phyloP scores from a whole-genome alignment of 495 filamentous ascomycete species.

The Penicillium cinerascens region DNA sequence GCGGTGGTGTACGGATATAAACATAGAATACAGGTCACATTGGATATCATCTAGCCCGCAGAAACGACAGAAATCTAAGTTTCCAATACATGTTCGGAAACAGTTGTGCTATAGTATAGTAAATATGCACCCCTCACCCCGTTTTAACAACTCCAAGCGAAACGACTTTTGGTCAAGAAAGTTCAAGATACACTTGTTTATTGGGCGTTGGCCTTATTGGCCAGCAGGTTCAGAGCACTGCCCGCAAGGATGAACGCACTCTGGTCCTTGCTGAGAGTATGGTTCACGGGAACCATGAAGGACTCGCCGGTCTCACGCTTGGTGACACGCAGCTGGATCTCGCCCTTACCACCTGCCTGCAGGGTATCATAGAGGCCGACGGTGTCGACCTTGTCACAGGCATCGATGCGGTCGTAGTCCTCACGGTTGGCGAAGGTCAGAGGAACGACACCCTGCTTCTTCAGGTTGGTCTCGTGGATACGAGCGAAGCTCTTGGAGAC shows the following conservation, averaged over 20 bases:
- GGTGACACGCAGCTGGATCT: slow-evolving; percentile 64
- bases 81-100: slow-evolving; percentile 11
- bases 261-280: slow-evolving; percentile 84
- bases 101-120: slow-evolving; percentile 10
- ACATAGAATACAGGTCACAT: slow-evolving; percentile 29
- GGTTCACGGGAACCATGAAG: slow-evolving; percentile 48
- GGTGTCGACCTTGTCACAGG: slow-evolving; percentile 77
- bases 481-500: slow-evolving; percentile 89
- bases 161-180: slow-evolving; percentile 13
- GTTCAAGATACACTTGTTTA: slow-evolving; percentile 9
- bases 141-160: slow-evolving; percentile 20
- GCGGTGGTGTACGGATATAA: not conserved
- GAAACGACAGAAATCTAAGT: slow-evolving; percentile 17
- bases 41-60: slow-evolving; percentile 33
- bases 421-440: slow-evolving; percentile 78
- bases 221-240: slow-evolving; percentile 86
- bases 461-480: slow-evolving; percentile 98
- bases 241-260: slow-evolving; percentile 87
- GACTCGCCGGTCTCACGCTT: slow-evolving; percentile 59
- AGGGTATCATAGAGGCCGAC: slow-evolving; percentile 81
- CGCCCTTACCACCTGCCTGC: slow-evolving; percentile 72
- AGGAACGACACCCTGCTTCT: slow-evolving; percentile 97
- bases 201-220: slow-evolving; percentile 45
- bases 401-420: slow-evolving; percentile 82
- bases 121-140: slow-evolving; percentile 12